Percentiles rank a stretch among this genome's conserved stretches.
Evolutionary conservation across 768 basidiomycete species (phyloP).

Genomic region (Mycena epipterygia): DNA sequence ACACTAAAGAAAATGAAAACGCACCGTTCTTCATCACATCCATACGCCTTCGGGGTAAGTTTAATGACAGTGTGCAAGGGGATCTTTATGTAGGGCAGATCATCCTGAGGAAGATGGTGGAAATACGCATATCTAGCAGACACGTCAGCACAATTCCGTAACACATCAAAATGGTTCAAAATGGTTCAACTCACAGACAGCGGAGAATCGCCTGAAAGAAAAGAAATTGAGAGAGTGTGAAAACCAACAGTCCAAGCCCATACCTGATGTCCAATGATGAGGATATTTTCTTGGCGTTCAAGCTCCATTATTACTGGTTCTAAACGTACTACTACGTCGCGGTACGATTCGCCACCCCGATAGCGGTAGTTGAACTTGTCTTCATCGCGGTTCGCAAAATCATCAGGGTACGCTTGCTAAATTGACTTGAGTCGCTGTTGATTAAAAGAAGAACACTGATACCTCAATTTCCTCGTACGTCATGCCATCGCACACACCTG

Average conservation of each 20-base stretch:
- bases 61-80: conserved; percentile 98
- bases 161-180: background rate
- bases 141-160: background rate
- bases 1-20: conserved; percentile 28
- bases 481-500: conserved; percentile 99
- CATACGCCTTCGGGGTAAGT: conserved; percentile 97
- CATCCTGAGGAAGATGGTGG: conserved; percentile 90
- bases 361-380: conserved; percentile 99
- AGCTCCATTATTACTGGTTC: conserved; percentile 99
- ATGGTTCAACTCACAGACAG: conserved; percentile 68
- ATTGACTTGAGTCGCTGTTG: background rate
- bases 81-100: conserved; percentile 98
- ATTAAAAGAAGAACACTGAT: conserved; percentile 28
- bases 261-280: conserved; percentile 96
- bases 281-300: conserved; percentile 96
- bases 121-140: conserved; percentile 92
- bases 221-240: background rate
- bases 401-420: conserved; percentile 95
- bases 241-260: background rate
- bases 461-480: conserved; percentile 99
- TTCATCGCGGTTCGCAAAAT: conserved; percentile 97
- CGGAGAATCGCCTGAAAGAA: conserved; percentile 76
- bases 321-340: conserved; percentile 94
- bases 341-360: conserved; percentile 96
- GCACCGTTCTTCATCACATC: conserved; percentile 96